Evolutionary conservation across 2,329 filamentous ascomycete species (phyloP).

Genomic region (Pseudogymnoascus sp.): DNA sequence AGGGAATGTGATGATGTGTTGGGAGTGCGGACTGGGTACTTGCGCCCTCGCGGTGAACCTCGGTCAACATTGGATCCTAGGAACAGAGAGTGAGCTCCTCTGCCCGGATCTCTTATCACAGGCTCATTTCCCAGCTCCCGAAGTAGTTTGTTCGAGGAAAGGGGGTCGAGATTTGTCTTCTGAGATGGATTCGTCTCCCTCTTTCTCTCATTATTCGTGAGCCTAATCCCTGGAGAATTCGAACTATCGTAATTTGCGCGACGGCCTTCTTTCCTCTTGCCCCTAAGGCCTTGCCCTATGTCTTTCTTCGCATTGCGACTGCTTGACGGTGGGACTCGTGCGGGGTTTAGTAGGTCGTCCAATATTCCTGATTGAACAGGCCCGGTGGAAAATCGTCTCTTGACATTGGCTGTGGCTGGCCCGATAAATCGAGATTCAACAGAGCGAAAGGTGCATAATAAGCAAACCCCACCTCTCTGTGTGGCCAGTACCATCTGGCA

Average conservation of each 20-base stretch:
- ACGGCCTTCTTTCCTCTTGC: background rate
- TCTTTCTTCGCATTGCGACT: background rate
- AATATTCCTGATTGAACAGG: conserved; percentile 2
- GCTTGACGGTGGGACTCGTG: background rate
- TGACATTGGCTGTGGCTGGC: conserved; percentile 10
- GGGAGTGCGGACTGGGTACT: background rate
- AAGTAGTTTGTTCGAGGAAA: background rate
- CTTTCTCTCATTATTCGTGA: background rate
- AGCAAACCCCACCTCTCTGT: conserved; percentile 31
- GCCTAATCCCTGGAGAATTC: background rate
- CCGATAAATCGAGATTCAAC: conserved; percentile 24
- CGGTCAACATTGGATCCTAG: background rate
- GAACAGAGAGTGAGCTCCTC: background rate
- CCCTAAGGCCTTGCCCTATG: background rate
- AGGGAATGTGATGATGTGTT: background rate
- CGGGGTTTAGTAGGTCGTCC: background rate
- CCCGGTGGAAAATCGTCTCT: conserved; percentile 8
- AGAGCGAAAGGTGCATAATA: conserved; percentile 33
- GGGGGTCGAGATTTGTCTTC: background rate
- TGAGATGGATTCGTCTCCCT: background rate
- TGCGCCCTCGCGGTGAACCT: background rate
- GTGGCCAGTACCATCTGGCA: conserved; percentile 34
- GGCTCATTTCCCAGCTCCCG: background rate
- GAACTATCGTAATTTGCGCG: background rate
- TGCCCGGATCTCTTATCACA: background rate